phyloP scores from a whole-genome alignment of 768 basidiomycete species.

The Russula dissimulans region DNA sequence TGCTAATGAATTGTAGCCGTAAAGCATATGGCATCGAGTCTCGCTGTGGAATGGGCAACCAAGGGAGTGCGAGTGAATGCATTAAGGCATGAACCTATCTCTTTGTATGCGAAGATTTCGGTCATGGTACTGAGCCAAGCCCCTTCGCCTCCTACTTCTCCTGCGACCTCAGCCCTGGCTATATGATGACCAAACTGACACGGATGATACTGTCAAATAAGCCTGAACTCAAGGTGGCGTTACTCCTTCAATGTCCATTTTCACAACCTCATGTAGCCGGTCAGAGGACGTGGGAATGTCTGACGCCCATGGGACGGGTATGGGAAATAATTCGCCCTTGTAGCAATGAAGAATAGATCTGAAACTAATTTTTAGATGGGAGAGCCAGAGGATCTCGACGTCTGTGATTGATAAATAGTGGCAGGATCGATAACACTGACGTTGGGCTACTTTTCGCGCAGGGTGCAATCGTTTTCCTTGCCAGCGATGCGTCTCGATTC shows the following conservation, averaged over 20 bases:
- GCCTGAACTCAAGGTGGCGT: conserved; percentile 58
- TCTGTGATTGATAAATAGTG: conserved; percentile 48
- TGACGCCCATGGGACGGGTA: conserved; percentile 83
- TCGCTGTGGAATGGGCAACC: conserved; percentile 95
- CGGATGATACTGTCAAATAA: conserved; percentile 71
- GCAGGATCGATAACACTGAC: background rate
- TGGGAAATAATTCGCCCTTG: conserved; percentile 22
- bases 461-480: conserved; percentile 86
- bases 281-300: conserved; percentile 72
- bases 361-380: conserved; percentile 51
- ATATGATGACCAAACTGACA: conserved; percentile 89
- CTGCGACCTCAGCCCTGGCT: conserved; percentile 59
- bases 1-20: conserved; percentile 46
- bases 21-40: conserved; percentile 84
- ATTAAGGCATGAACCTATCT: conserved; percentile 42
- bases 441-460: conserved; percentile 22
- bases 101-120: background rate
- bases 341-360: background rate
- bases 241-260: background rate
- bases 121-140: background rate
- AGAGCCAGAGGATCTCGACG: conserved; percentile 65
- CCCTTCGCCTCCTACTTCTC: background rate
- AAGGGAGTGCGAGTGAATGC: conserved; percentile 81
- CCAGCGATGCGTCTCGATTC: conserved; percentile 83
- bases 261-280: conserved; percentile 4